Evolutionary conservation across 2,329 filamentous ascomycete genomes (phyloP), one percentile per base, ranked within the genome.

Genomic region (Aureobasidium sp.): DNA sequence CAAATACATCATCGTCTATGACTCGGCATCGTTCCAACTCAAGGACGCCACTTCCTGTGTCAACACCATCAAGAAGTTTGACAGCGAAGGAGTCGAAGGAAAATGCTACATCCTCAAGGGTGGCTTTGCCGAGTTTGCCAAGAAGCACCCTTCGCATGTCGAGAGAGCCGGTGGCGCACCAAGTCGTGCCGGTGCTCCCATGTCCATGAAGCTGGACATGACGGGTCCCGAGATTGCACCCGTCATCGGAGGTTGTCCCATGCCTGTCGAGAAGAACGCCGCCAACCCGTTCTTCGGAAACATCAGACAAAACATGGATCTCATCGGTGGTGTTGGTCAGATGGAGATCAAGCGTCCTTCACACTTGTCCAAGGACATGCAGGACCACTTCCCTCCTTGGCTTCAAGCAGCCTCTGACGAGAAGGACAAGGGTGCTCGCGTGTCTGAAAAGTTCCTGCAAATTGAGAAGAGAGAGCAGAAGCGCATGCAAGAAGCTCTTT

Each of bases 241-340:
- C 1, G 88, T 96, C n/a, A 88, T 91, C 61, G 94, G 93, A 61
- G 93, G 93, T 7, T 95, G 95, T 64, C 83, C 84, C 62, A 84
- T 97, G 71, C 94, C 94, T 1, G 77, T 78, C 40, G 80, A 83
- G 0, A 81, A 84, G 65, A 85, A 84, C 62, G 83, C 84, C 0
- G 81, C 85, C 0, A 95, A 95, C 67, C 92, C 93, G 0, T 97
- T 99, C 76, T 97, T 97, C 72, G 85, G 86, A 63, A 97, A 96
- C 65, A 97, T 99, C 67, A 85, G 94, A 45, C 94, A 97, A 72
- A 96, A 97, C 65, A 93, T 95, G 84, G 94, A 97, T 69, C 79
- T 99, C 19, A 87, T 95, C 33, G 91, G 90, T 65, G 94, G 94
- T 21, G 93, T 97, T 11, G 94, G 94, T 0, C 92, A 95, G 67